Evolutionary conservation across 2,329 filamentous ascomycete species (phyloP).

Genomic region (Coniochaeta sp.): DNA sequence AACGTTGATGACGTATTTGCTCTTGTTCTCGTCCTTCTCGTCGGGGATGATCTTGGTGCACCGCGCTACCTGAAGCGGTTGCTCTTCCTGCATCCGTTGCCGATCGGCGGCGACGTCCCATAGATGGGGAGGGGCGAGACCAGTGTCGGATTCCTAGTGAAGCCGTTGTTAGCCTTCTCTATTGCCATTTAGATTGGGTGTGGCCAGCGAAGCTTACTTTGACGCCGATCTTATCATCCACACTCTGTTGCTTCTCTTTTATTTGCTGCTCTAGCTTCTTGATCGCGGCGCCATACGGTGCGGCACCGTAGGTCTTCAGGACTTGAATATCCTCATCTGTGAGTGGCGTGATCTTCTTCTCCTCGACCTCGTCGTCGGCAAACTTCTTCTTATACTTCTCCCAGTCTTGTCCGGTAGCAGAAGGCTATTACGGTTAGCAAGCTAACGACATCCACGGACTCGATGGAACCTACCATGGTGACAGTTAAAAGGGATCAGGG

Average conservation of each 20-base stretch:
- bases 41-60: constrained; percentile 99
- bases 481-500: neutral
- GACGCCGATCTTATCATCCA: constrained; percentile 96
- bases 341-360: constrained; percentile 98
- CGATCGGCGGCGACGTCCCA: constrained; percentile 98
- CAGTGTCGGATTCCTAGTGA: constrained; percentile 87
- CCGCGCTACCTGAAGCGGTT: constrained; percentile 91
- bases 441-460: neutral
- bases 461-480: neutral
- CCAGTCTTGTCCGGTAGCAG: constrained; percentile 89
- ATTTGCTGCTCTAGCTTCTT: constrained; percentile 99
- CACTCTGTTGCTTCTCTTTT: constrained; percentile 96
- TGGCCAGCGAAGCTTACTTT: constrained; percentile 41
- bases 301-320: constrained; percentile 96
- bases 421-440: constrained; percentile 59
- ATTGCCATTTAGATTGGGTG: constrained; percentile 5
- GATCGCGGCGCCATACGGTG: constrained; percentile 85
- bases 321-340: constrained; percentile 99
- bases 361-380: constrained; percentile 91
- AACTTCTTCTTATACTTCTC: constrained; percentile 99
- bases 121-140: constrained; percentile 93
- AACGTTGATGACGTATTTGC: constrained; percentile 99
- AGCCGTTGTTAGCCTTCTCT: constrained; percentile 14
- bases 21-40: constrained; percentile 92
- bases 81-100: constrained; percentile 97